These are phyloP conservation scores for Cryptosporidium andersoni DNA, from an alignment of 169 alveolate genomes.

Conservation along the genomic window DNA sequence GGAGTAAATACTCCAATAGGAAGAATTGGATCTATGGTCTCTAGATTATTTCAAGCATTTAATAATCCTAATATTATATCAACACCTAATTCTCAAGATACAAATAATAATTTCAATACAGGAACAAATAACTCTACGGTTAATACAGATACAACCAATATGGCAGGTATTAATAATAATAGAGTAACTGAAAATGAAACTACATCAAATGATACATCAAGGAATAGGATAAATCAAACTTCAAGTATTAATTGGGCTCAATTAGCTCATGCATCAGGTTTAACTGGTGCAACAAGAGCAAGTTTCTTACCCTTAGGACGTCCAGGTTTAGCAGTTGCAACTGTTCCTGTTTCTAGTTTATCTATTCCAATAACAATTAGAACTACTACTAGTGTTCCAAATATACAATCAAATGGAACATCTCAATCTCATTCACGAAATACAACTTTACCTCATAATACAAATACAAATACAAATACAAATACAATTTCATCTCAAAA, in stretches of 20 bases:
- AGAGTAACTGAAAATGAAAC: neutral
- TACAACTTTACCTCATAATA: neutral
- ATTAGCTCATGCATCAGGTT: constrained; percentile 15
- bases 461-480: neutral
- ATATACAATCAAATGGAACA: neutral
- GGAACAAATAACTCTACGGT: neutral
- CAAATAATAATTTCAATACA: neutral
- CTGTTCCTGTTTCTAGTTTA: constrained; percentile 42
- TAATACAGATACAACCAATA: neutral
- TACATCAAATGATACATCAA: neutral
- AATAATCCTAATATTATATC: constrained; percentile 19
- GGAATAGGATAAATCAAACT: neutral
- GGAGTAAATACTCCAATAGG: constrained; percentile 38
- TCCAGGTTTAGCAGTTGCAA: constrained; percentile 64
- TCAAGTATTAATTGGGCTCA: constrained; percentile 19
- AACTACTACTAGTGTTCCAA: constrained; percentile 35
- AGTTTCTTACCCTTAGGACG: constrained; percentile 61
- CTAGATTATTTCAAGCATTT: constrained; percentile 61
- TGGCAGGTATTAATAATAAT: neutral
- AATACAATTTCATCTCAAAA: neutral
- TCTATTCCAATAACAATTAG: constrained; percentile 66
- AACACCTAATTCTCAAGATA: neutral
- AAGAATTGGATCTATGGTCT: constrained; percentile 52
- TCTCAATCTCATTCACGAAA: neutral
- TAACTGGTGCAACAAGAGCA: neutral